Evolutionary conservation across 768 basidiomycete species (phyloP), one percentile per base, ranked within the genome.

Genomic region (Phaffia australis): DNA sequence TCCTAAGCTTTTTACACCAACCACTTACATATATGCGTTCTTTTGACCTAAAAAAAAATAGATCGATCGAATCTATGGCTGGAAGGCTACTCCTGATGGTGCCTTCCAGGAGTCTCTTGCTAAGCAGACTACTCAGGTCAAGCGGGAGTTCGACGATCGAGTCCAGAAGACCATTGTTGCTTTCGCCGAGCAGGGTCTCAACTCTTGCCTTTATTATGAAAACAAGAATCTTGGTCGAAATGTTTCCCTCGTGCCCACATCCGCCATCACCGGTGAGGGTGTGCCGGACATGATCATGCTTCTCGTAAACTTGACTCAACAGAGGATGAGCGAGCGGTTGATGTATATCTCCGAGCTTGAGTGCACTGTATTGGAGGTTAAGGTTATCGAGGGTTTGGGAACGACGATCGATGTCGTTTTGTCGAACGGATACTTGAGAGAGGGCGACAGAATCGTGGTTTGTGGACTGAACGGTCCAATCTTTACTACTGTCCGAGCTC

Each of bases 251-350:
- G 94, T 99, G 16, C 94, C 95, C 35, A 98, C 94, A 5, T 98
- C 95, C 64, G 95, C 95, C 46, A 85, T 95, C 77, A 97, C 94
- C 3, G 95, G 94, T 64, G 95, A 99, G 78, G 95, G 95, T 76
- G 82, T 99, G 15, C 95, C 95, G 32, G 95, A 98, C 79, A 94
- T 99, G 94, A 91, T 99, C 79, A 89, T 93, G 89, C 82, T 99
- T 30, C 85, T 99, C 74, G 84, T 97, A 78, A 93, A 95, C 76
- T 82, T 98, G 63, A 98, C 94, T 19, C 94, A 98, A 76, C 87
- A 95, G 78, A 85, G 95, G 68, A 95, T 98, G 94, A 91, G 87
- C 76, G 89, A 93, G 76, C 83, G 87, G 52, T 81, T 99, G 69
- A 99, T 98, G 95, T 99, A 98, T 78, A 82, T 98, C 68, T 89